Conservation (phyloP, 768 basidiomycete species). For the Lentinus brumalis region DNA sequence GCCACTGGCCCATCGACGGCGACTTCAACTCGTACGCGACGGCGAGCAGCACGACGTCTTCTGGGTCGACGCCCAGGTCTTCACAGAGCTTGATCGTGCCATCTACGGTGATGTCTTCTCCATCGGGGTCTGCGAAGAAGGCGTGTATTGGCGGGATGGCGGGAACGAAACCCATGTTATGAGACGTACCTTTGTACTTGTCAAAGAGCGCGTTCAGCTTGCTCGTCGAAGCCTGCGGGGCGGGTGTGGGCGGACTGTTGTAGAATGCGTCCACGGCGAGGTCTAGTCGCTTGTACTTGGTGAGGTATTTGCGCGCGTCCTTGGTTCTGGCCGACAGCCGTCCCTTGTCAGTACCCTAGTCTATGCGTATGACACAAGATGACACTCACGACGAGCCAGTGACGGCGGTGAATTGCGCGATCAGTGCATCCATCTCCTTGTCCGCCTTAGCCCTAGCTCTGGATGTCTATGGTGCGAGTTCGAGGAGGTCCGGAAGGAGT, state of each 20-base stretch:
- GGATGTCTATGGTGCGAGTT: background rate
- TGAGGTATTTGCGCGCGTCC: slow-evolving; percentile 70
- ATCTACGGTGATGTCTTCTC: slow-evolving; percentile 69
- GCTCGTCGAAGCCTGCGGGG: slow-evolving; percentile 28
- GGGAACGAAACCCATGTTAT: background rate
- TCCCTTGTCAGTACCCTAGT: background rate
- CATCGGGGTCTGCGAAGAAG: slow-evolving; percentile 48
- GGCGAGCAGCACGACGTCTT: slow-evolving; percentile 81
- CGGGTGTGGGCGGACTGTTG: slow-evolving; percentile 44
- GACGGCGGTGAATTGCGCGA: slow-evolving; percentile 61
- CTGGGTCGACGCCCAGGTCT: slow-evolving; percentile 69
- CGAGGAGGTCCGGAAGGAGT: background rate
- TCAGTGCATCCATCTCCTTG: slow-evolving; percentile 42
- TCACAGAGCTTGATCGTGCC: slow-evolving; percentile 80
- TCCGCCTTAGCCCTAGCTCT: slow-evolving; percentile 14
- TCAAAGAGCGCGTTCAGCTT: slow-evolving; percentile 45
- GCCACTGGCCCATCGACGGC: slow-evolving; percentile 72
- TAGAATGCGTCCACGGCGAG: slow-evolving; percentile 75
- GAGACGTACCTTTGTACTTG: slow-evolving; percentile 43
- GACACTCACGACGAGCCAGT: slow-evolving; percentile 71
- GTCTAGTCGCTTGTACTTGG: slow-evolving; percentile 71
- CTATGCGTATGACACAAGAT: background rate
- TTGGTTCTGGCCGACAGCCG: slow-evolving; percentile 29
- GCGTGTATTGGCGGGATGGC: background rate
- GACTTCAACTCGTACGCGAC: slow-evolving; percentile 83